Percentiles rank a stretch among this genome's conserved stretches.
Evolutionary conservation across 371 early-diverging fungal species (phyloP).

Genomic region (Massospora cicadina): DNA sequence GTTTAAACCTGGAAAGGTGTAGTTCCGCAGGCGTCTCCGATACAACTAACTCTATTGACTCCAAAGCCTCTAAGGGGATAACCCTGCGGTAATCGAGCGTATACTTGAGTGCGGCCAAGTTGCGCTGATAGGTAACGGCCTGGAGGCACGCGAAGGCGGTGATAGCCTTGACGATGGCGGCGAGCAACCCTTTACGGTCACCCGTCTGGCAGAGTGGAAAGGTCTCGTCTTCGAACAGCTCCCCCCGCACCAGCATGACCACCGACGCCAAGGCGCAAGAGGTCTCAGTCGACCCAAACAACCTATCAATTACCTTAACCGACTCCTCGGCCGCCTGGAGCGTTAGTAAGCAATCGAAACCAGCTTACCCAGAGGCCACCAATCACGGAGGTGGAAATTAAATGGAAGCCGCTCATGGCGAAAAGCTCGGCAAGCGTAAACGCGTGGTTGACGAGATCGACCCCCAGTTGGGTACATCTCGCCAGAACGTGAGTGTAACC

Average conservation of each 20-base stretch:
- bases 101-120: not conserved
- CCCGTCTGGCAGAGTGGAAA: constrained; percentile 40
- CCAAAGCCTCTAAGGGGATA: not conserved
- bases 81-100: not conserved
- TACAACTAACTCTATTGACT: not conserved
- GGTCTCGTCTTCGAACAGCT: constrained; percentile 47
- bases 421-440: constrained; percentile 67
- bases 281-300: constrained; percentile 83
- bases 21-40: not conserved
- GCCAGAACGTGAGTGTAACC: constrained; percentile 15
- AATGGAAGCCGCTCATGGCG: constrained; percentile 54
- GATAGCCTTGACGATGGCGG: constrained; percentile 58
- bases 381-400: constrained; percentile 48
- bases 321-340: constrained; percentile 66
- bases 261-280: constrained; percentile 71
- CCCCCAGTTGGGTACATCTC: constrained; percentile 43
- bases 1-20: not conserved
- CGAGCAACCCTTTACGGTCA: constrained; percentile 37
- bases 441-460: constrained; percentile 46
- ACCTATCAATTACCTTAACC: constrained; percentile 71
- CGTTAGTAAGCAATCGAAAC: constrained; percentile 15
- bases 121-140: constrained; percentile 38
- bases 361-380: constrained; percentile 37
- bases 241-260: constrained; percentile 54
- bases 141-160: constrained; percentile 74